Evolutionary conservation across 2,329 filamentous ascomycete species (phyloP).

Genomic region (Alternaria conjuncta): DNA sequence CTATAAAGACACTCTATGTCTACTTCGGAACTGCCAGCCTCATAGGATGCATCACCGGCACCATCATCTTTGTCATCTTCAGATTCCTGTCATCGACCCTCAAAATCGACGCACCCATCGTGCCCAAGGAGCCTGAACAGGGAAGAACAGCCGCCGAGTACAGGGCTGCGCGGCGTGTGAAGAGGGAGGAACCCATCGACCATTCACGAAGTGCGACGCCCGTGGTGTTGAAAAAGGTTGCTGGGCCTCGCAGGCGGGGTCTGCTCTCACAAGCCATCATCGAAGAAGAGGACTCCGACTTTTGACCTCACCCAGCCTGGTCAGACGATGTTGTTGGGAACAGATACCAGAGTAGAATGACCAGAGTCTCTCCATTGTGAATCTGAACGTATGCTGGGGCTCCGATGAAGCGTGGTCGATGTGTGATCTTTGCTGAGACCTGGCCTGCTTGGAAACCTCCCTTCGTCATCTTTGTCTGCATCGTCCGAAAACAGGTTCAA

Average conservation of each 20-base stretch:
- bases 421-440: background rate
- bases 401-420: background rate
- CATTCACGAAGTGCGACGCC: constrained; percentile 21
- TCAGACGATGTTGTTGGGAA: background rate
- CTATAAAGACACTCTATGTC: constrained; percentile 55
- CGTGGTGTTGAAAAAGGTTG: constrained; percentile 39
- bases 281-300: constrained; percentile 70
- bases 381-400: background rate
- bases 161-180: constrained; percentile 35
- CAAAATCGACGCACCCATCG: constrained; percentile 46
- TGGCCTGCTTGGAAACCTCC: background rate
- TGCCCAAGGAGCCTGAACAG: constrained; percentile 8
- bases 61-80: constrained; percentile 65
- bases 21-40: constrained; percentile 71
- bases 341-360: constrained; percentile 5
- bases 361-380: constrained; percentile 5
- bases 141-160: constrained; percentile 40
- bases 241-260: constrained; percentile 47
- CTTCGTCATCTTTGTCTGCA: background rate
- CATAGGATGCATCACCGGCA: constrained; percentile 69
- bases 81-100: constrained; percentile 60
- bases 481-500: background rate
- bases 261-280: constrained; percentile 72
- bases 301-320: constrained; percentile 31
- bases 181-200: constrained; percentile 26